A percentile compares a stretch with the other conserved stretches of the same genome.
Conservation (phyloP, 768 basidiomycete genomes). For the Steccherinum ochraceum region DNA sequence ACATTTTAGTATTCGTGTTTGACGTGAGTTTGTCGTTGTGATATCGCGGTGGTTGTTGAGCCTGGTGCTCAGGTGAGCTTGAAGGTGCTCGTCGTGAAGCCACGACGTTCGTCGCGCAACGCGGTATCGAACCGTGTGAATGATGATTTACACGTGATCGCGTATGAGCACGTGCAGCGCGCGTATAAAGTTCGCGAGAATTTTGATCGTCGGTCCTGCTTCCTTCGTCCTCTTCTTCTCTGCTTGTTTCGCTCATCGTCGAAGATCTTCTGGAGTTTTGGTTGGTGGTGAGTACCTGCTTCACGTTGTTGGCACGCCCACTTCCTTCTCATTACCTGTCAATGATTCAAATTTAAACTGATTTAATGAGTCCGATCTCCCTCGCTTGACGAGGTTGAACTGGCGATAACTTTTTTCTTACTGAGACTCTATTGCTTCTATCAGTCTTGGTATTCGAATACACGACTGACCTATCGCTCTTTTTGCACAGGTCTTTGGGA, state of each 20-base stretch:
- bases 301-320: too few species aligned
- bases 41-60: conserved; percentile 2
- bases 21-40: not conserved
- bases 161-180: not conserved
- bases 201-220: not conserved
- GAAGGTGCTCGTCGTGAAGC: not conserved
- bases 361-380: conserved; percentile 26
- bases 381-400: conserved; percentile 17
- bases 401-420: conserved; percentile 17
- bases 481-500: not conserved
- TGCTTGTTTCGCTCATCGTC: not conserved
- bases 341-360: conserved; percentile 15
- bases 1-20: conserved; percentile 4
- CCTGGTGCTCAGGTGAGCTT: not conserved
- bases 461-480: not conserved
- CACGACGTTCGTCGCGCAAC: not conserved
- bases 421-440: conserved; percentile 16
- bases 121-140: conserved; percentile 11
- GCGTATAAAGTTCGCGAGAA: not conserved
- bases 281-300: too few species aligned
- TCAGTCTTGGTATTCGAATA: not conserved
- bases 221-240: not conserved
- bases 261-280: too few species aligned
- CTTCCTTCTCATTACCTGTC: too few species aligned
- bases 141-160: conserved; percentile 4